phyloP scores from a whole-genome alignment of 371 early-diverging fungal genomes.

The Mortierella sp. region DNA sequence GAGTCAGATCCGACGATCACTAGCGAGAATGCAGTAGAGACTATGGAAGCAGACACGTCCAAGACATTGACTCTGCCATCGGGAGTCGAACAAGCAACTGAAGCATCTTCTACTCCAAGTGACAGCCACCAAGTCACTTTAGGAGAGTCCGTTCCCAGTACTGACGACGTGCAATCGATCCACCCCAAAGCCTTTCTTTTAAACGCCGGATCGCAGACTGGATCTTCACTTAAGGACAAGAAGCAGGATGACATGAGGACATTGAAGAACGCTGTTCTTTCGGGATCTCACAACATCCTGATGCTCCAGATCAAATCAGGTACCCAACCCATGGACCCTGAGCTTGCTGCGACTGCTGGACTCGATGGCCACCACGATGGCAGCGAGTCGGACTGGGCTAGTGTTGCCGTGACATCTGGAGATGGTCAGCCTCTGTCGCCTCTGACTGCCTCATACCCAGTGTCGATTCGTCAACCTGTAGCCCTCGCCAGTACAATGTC shows the following conservation, averaged over 20 bases:
- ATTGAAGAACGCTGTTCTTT: slow-evolving; percentile 23
- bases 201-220: not conserved
- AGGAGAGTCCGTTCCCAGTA: not conserved
- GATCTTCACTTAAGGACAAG: not conserved
- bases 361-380: not conserved
- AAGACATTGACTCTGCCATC: not conserved
- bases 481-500: not conserved
- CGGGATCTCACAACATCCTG: slow-evolving; percentile 18
- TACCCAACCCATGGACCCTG: not conserved
- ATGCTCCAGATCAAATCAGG: slow-evolving; percentile 33
- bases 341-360: not conserved
- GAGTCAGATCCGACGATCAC: slow-evolving; percentile 14
- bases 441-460: slow-evolving; percentile 28
- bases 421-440: slow-evolving; percentile 44
- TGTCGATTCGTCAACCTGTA: not conserved
- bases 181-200: not conserved
- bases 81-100: not conserved
- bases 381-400: slow-evolving; percentile 31
- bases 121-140: not conserved
- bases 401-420: slow-evolving; percentile 31
- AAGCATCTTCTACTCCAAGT: not conserved
- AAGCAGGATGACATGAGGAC: slow-evolving; percentile 20
- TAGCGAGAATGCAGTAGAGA: not conserved
- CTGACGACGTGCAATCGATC: not conserved
- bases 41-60: not conserved